Conservation (phyloP, 2,329 filamentous ascomycete genomes). For the Exutisphaerella laricina region DNA sequence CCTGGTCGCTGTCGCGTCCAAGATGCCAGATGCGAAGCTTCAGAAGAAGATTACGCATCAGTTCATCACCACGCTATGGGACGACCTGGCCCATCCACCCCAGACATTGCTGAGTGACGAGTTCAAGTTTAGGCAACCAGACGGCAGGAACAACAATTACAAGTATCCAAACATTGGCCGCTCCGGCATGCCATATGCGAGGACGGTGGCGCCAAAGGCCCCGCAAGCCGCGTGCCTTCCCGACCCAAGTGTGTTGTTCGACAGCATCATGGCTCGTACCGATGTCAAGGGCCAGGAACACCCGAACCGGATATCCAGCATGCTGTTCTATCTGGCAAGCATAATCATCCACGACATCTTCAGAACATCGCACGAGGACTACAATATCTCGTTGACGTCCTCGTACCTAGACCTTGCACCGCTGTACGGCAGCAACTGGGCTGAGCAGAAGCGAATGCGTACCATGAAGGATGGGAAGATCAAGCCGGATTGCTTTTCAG, state of each 20-base stretch:
- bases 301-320: slow-evolving; percentile 66
- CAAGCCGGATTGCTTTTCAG: slow-evolving; percentile 65
- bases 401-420: slow-evolving; percentile 71
- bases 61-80: slow-evolving; percentile 45
- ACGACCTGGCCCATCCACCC: slow-evolving; percentile 46
- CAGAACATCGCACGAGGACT: slow-evolving; percentile 58
- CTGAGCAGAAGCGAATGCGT: slow-evolving; percentile 60
- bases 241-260: slow-evolving; percentile 62
- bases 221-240: slow-evolving; percentile 56
- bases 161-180: slow-evolving; percentile 58
- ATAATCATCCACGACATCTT: slow-evolving; percentile 61
- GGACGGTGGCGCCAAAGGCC: slow-evolving; percentile 55
- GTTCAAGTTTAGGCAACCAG: slow-evolving; percentile 44
- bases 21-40: slow-evolving; percentile 38
- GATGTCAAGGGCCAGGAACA: slow-evolving; percentile 54
- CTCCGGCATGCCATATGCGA: slow-evolving; percentile 63
- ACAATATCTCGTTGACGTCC: slow-evolving; percentile 60
- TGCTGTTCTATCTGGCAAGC: slow-evolving; percentile 69
- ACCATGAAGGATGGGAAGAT: slow-evolving; percentile 62
- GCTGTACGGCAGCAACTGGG: slow-evolving; percentile 65
- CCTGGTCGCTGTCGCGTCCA: slow-evolving; percentile 45
- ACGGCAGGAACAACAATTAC: slow-evolving; percentile 53
- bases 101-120: slow-evolving; percentile 40
- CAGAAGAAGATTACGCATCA: slow-evolving; percentile 39
- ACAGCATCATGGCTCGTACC: slow-evolving; percentile 59